These are phyloP conservation scores for Candida adriatica DNA, from an alignment of 805 yeast species.

Conservation along the genomic window DNA sequence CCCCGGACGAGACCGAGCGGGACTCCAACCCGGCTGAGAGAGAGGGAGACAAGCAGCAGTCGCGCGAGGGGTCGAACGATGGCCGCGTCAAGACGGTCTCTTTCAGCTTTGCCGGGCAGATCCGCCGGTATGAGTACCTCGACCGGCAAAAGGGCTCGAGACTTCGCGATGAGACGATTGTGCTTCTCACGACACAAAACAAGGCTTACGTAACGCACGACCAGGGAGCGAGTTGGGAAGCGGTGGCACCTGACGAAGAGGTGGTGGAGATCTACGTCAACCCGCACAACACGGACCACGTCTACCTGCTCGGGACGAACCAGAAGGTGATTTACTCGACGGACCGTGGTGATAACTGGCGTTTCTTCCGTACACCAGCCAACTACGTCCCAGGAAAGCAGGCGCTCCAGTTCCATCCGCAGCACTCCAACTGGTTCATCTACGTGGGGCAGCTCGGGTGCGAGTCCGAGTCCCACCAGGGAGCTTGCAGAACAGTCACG, in stretches of 20 bases:
- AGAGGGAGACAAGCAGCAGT: constrained; percentile 29
- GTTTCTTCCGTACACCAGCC: constrained; percentile 37
- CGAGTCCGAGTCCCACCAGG: constrained; percentile 18
- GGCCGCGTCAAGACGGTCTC: constrained; percentile 29
- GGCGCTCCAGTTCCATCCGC: constrained; percentile 57
- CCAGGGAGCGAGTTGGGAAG: constrained; percentile 27
- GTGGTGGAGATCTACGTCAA: constrained; percentile 57
- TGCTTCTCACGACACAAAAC: constrained; percentile 48
- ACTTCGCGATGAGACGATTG: constrained; percentile 53
- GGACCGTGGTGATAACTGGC: constrained; percentile 53
- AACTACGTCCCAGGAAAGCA: constrained; percentile 48
- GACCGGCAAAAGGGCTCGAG: constrained; percentile 34
- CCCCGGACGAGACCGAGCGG: constrained; percentile 24
- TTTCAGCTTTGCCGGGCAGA: constrained; percentile 43
- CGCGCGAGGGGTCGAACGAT: constrained; percentile 29
- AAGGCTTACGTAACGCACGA: constrained; percentile 62
- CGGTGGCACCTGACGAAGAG: constrained; percentile 28
- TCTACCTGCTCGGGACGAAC: constrained; percentile 18
- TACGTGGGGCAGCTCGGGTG: constrained; percentile 64
- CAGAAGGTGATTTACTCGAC: constrained; percentile 45
- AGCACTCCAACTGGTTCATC: constrained; percentile 50
- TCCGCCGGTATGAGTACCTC: constrained; percentile 54
- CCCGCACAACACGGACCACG: constrained; percentile 48
- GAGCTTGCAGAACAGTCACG: constrained; percentile 49
- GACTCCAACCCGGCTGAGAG: constrained; percentile 25